Conservation (phyloP, 108 stramenopile species). For the Pseudonitzschia multistriata region DNA sequence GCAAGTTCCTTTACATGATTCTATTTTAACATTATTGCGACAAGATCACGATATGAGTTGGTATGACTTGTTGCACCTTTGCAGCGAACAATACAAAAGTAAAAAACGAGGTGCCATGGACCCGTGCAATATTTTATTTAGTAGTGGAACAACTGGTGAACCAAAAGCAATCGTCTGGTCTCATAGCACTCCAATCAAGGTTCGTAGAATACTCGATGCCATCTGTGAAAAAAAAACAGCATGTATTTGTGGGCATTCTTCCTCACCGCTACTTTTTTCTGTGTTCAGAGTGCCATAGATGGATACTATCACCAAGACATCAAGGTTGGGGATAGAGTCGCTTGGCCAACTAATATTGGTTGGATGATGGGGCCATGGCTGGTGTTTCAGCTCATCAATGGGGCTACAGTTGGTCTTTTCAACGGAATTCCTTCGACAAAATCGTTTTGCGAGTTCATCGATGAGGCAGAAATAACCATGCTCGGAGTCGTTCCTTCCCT, state of each 20-base stretch:
- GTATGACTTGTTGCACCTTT: constrained; percentile 28
- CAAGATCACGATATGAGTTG: constrained; percentile 23
- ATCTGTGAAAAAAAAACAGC: neutral
- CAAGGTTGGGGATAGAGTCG: constrained; percentile 34
- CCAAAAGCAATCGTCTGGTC: constrained; percentile 46
- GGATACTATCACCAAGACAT: constrained; percentile 44
- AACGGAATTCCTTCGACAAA: constrained; percentile 42
- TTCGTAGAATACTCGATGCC: neutral
- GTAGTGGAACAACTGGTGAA: constrained; percentile 43
- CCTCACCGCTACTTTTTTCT: neutral
- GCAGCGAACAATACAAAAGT: constrained; percentile 24
- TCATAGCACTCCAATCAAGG: constrained; percentile 39
- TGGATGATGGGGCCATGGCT: constrained; percentile 52
- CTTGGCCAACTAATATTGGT: constrained; percentile 42
- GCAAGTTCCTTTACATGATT: constrained; percentile 19
- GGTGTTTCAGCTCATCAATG: constrained; percentile 41
- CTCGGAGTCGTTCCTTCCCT: constrained; percentile 36
- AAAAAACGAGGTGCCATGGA: constrained; percentile 29
- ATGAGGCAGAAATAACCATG: constrained; percentile 34
- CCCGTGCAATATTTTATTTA: constrained; percentile 41
- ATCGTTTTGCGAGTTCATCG: constrained; percentile 36
- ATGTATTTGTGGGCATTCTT: neutral
- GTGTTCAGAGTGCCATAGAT: constrained; percentile 26
- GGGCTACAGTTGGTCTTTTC: constrained; percentile 37
- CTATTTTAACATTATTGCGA: constrained; percentile 18